Evolutionary conservation across 768 basidiomycete species (phyloP), one percentile per base, ranked within the genome.

Genomic region (Russula emetica): DNA sequence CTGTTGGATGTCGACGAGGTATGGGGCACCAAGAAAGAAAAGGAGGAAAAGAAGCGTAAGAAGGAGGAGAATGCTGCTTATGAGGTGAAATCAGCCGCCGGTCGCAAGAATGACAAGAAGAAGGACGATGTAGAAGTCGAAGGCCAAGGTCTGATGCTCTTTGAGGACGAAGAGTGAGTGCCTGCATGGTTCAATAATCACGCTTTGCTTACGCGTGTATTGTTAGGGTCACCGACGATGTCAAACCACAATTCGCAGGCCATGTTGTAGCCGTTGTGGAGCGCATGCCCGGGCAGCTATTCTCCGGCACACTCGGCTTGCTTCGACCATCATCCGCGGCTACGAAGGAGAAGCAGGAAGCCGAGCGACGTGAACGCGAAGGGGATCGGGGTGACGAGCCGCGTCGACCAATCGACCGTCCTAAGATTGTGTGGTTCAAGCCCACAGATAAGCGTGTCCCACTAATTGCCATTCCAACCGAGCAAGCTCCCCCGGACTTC

Each of bases 341-440:
- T 1, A 98, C 96, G 34, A 98, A 98, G 74, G 96, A 98, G 78
- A 98, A 98, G 75, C 95, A 98, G 73, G 96, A 98, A 67, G 93
- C 96, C 30, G 97, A 99, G 74, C 85, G 97, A 42, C 87, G 94
- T 61, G 97, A 98, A 76, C 88, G 97, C 57, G 97, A 97, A 74
- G 97, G 96, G 52, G 94, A 95, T 72, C 86, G 86, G 66, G 89
- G 85, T 49, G 90, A 92, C 63, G 91, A 93, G 72, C 88, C 88
- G 32, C 82, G 88, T 70, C 87, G 88, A 51, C 85, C 86, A 1
- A 85, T 89, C 50, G 92, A 94, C 74, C 87, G 95, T 45, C 96
- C 96, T 67, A 98, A 98, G 82, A 99, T 99, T 68, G 95, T 99
- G 52, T 99, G 97, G 97, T 98, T 99, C 83, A 96, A 98, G 78